A percentile compares a stretch with the other conserved stretches of the same genome.
phyloP scores from a whole-genome alignment of 805 yeast species.

The Metschnikowia amazonensis region DNA sequence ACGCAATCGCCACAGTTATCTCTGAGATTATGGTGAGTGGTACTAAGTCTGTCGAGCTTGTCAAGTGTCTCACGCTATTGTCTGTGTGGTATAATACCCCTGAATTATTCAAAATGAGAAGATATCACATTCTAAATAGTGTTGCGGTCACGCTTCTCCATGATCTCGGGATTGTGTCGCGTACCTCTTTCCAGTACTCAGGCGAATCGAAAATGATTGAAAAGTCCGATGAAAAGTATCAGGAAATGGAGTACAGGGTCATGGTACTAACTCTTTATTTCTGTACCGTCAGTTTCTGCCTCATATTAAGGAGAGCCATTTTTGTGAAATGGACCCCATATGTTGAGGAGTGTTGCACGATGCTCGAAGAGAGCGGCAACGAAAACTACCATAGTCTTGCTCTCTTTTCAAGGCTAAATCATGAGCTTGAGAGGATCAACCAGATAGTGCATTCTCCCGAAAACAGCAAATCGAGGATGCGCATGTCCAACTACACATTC shows the following conservation, averaged over 20 bases:
- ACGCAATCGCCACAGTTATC: conserved; percentile 47
- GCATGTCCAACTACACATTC: conserved; percentile 37
- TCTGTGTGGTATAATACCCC: conserved; percentile 82
- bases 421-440: conserved; percentile 59
- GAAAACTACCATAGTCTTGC: conserved; percentile 45
- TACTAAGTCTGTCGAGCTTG: conserved; percentile 61
- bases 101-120: conserved; percentile 73
- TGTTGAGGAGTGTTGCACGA: conserved; percentile 55
- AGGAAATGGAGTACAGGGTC: conserved; percentile 44
- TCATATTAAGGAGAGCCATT: conserved; percentile 61
- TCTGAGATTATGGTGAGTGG: conserved; percentile 68
- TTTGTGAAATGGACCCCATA: conserved; percentile 62
- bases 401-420: conserved; percentile 54
- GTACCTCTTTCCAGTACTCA: conserved; percentile 29
- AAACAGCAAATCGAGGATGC: conserved; percentile 18
- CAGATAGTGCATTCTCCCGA: conserved; percentile 43
- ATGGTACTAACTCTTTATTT: conserved; percentile 58
- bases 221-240: conserved; percentile 15
- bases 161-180: conserved; percentile 70
- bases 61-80: conserved; percentile 57
- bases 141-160: conserved; percentile 65
- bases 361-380: conserved; percentile 39
- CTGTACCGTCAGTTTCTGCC: conserved; percentile 57
- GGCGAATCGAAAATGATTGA: conserved; percentile 9
- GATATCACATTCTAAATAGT: conserved; percentile 66